Evolutionary conservation across 805 yeast species (phyloP).

Genomic region (Vanderwaltozyma yarrowii): DNA sequence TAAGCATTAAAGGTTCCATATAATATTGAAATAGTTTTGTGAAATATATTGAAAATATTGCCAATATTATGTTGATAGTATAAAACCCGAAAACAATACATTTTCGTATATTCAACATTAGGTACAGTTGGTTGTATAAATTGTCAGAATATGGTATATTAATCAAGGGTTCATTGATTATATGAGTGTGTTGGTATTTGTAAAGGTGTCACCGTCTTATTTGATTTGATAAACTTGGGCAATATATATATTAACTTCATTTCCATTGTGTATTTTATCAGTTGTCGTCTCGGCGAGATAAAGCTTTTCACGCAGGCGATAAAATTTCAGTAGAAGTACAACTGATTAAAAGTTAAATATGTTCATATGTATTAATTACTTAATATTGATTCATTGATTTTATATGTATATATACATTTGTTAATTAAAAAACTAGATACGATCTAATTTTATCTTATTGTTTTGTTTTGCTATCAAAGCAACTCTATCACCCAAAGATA

Average conservation of each 20-base stretch:
- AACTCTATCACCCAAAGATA: conserved; percentile 88
- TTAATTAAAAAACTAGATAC: neutral
- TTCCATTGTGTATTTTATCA: no score
- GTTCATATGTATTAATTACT: no score
- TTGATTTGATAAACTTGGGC: no score
- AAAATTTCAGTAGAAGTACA: no score
- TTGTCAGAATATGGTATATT: neutral
- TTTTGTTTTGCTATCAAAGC: conserved; percentile 66
- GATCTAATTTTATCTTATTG: conserved; percentile 27
- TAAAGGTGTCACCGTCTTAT: no score
- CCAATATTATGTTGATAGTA: neutral
- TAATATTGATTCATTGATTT: neutral
- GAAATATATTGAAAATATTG: neutral
- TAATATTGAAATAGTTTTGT: neutral
- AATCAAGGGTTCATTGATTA: neutral
- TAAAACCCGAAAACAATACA: neutral
- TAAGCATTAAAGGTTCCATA: conserved; percentile 1
- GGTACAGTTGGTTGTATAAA: no score
- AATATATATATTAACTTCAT: no score
- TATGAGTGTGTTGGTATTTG: no score
- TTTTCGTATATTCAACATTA: no score
- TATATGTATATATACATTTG: neutral
- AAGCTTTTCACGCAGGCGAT: no score
- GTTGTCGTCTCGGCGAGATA: no score
- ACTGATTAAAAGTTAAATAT: no score